Conservation (phyloP, 208 protist species). For the Tritrichomonas musculus region DNA sequence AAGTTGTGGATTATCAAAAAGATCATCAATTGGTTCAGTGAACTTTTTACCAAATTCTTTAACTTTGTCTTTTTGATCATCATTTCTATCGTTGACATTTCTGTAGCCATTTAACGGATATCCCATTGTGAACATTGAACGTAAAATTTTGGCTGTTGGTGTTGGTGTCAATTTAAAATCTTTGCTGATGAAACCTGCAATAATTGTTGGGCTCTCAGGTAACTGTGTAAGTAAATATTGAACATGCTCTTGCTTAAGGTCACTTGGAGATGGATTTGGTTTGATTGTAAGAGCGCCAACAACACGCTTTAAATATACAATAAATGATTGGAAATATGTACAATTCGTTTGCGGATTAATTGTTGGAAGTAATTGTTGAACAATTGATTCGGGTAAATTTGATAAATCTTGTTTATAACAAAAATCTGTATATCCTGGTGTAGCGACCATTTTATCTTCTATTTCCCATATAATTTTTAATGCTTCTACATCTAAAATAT, state of each 20-base stretch:
- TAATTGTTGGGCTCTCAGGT: too few species aligned
- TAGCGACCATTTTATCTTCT: neutral
- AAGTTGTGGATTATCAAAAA: neutral
- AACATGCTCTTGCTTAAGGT: too few species aligned
- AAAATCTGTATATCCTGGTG: neutral
- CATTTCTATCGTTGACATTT: neutral
- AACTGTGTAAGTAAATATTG: too few species aligned
- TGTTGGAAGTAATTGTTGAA: too few species aligned
- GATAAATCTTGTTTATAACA: neutral
- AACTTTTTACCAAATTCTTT: neutral
- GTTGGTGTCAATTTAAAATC: neutral
- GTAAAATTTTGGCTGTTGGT: neutral
- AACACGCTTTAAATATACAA: neutral
- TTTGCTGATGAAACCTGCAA: too few species aligned
- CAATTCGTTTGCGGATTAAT: too few species aligned
- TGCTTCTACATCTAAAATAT: neutral
- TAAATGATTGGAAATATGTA: neutral
- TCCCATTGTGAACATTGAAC: neutral
- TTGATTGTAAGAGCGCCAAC: too few species aligned
- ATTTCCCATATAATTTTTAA: neutral
- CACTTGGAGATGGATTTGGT: too few species aligned
- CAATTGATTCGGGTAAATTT: too few species aligned
- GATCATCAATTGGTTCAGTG: neutral
- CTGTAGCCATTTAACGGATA: neutral
- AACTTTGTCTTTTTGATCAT: neutral